Evolutionary conservation across 495 filamentous ascomycete species (phyloP).

Genomic region (Aspergillus indologenus): DNA sequence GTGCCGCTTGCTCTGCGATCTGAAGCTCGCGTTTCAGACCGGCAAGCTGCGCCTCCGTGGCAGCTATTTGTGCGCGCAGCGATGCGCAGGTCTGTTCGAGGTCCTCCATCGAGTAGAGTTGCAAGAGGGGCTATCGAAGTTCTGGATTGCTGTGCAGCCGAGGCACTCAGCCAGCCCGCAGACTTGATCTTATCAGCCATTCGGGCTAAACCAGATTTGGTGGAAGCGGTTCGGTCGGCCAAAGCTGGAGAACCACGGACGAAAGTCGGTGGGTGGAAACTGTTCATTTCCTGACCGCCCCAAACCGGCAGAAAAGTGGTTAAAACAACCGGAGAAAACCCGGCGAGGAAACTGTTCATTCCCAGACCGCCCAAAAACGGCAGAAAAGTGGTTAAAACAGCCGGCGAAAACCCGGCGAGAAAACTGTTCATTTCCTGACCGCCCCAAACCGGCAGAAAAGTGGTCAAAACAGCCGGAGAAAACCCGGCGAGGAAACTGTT

Average conservation of each 20-base stretch:
- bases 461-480: too few species aligned
- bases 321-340: too few species aligned
- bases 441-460: too few species aligned
- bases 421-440: too few species aligned
- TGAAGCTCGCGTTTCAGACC: constrained; percentile 38
- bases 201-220: background rate
- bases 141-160: background rate
- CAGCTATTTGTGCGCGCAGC: constrained; percentile 39
- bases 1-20: constrained; percentile 31
- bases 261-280: too few species aligned
- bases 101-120: constrained; percentile 12
- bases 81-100: constrained; percentile 37
- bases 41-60: constrained; percentile 37
- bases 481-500: background rate
- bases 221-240: background rate
- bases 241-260: too few species aligned
- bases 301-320: too few species aligned
- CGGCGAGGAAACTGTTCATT: background rate
- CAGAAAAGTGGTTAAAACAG: background rate
- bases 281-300: too few species aligned
- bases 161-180: background rate
- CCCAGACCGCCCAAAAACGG: background rate
- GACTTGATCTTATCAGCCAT: constrained; percentile 13
- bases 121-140: background rate
- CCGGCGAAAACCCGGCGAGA: too few species aligned